Evolutionary conservation across 768 basidiomycete genomes (phyloP).

Genomic region (Harrya chromipes): DNA sequence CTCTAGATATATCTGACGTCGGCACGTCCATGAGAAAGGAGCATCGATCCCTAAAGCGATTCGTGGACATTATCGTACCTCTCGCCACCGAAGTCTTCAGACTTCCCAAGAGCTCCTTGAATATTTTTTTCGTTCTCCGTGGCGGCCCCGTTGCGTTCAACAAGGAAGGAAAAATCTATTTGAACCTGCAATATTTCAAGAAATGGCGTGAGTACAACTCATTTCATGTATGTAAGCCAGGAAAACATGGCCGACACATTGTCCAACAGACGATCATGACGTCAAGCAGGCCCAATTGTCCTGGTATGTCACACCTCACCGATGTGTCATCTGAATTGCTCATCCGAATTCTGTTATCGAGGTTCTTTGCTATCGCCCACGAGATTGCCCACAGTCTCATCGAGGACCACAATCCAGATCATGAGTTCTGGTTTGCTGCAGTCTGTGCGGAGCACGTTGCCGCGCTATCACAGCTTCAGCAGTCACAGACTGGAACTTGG

Average conservation of each 20-base stretch:
- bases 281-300: slow-evolving; percentile 72
- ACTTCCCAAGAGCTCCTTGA: slow-evolving; percentile 66
- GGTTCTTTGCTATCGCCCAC: slow-evolving; percentile 88
- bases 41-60: slow-evolving; percentile 56
- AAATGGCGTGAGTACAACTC: slow-evolving; percentile 67
- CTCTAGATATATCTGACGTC: slow-evolving; percentile 51
- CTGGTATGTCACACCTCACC: slow-evolving; percentile 45
- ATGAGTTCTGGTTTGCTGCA: slow-evolving; percentile 88
- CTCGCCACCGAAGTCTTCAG: slow-evolving; percentile 60
- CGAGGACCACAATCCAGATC: slow-evolving; percentile 78
- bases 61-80: slow-evolving; percentile 62
- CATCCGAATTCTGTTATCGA: slow-evolving; percentile 19
- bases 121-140: slow-evolving; percentile 76
- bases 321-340: not conserved
- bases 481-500: too few species aligned
- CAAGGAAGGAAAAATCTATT: slow-evolving; percentile 78
- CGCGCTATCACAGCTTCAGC: slow-evolving; percentile 31
- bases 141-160: slow-evolving; percentile 94
- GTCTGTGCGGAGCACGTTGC: slow-evolving; percentile 67
- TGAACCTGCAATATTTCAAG: slow-evolving; percentile 80
- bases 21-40: slow-evolving; percentile 47
- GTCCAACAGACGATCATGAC: slow-evolving; percentile 57
- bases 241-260: not conserved
- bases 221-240: not conserved
- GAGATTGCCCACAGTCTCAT: slow-evolving; percentile 89